Evolutionary conservation across 2,329 filamentous ascomycete genomes (phyloP), one percentile per base, ranked within the genome.

Genomic region (Fusarium falciforme): DNA sequence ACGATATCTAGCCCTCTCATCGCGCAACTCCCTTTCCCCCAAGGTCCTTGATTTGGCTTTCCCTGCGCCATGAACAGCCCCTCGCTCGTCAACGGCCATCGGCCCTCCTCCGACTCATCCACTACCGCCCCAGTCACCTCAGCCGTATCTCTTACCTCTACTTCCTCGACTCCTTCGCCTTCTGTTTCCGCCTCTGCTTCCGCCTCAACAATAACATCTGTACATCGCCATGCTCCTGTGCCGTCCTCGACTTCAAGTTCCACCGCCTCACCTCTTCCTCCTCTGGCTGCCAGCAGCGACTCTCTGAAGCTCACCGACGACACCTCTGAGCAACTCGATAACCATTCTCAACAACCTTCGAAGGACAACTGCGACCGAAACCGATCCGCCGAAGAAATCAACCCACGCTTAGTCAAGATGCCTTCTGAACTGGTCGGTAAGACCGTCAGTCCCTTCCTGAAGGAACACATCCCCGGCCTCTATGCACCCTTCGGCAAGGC

Each of bases 381-480:
- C 68, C 82, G 87, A 66, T 85, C 85, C 25, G 84, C 87, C 68
- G 87, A 89, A 67, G 84, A 86, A 73, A 85, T 87, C 70, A 82
- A 82, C 63, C 84, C 84, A 44, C 85, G 88, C 22, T 83, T 89
- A 58, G 84, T 86, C 76, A 90, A 87, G 80, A 90, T 91, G 87
- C 86, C 89, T 57, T 86, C 87, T 70, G 92, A 92, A 75, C 88
- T 94, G 65, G 92, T 93, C 72, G 90, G 91, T 78, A 91, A 94
- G 84, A 94, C 93, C 66, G 91, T 98, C 73, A 93, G 93, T 38
- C 95, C 96, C 2, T 98, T 98, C 81, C 90, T 98, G 63, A 92
- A 93, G 75, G 93, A 95, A 81, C 95, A 98, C 80, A 97, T 98
- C 59, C 96, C 96, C 4, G 90, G 91, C 71, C 89, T 96, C 78